Evolutionary conservation across 352 stramenopile species (phyloP).

Genomic region (Globisporangium orthogonon): DNA sequence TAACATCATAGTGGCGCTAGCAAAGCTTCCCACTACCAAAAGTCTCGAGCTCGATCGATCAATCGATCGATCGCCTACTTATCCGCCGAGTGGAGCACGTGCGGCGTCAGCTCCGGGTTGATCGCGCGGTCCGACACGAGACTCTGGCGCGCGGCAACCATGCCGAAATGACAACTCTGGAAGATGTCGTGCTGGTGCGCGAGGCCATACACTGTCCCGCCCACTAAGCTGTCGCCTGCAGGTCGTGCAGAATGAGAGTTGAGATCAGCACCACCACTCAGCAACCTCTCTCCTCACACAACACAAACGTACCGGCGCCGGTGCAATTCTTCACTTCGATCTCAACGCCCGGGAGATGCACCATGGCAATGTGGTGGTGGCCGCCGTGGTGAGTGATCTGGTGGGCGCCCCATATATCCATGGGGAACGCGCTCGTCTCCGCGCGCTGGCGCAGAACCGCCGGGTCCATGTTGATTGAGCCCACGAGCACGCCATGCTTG

Average conservation of each 20-base stretch:
- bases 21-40: not conserved
- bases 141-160: constrained; percentile 65
- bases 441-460: constrained; percentile 21
- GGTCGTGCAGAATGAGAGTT: not conserved
- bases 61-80: not conserved
- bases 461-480: constrained; percentile 47
- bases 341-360: constrained; percentile 53
- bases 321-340: constrained; percentile 68
- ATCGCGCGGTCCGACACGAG: constrained; percentile 63
- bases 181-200: constrained; percentile 53
- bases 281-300: constrained; percentile 3
- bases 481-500: constrained; percentile 64
- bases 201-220: constrained; percentile 71
- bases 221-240: constrained; percentile 67
- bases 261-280: not conserved
- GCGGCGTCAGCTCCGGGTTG: constrained; percentile 35
- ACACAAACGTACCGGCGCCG: constrained; percentile 39
- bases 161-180: constrained; percentile 64
- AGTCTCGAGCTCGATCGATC: not conserved
- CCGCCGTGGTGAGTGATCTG: constrained; percentile 32
- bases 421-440: constrained; percentile 25
- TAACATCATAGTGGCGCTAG: not conserved
- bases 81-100: constrained; percentile 18
- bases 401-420: constrained; percentile 52
- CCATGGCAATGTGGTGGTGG: constrained; percentile 36